Conservation (phyloP, 2,329 filamentous ascomycete genomes). For the Zymoseptoria brevis region DNA sequence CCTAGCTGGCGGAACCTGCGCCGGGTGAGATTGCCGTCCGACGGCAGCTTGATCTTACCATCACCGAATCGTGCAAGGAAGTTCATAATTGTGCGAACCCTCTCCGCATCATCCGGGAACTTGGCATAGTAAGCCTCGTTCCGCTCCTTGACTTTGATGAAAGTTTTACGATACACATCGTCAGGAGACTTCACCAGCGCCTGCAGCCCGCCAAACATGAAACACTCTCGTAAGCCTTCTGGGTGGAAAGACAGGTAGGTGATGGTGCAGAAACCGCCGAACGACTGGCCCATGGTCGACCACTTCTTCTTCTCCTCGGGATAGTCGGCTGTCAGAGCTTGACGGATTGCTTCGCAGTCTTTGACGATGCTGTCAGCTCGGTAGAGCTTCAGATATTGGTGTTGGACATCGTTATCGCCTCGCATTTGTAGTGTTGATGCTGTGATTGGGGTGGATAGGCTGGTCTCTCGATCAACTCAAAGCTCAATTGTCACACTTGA, state of each 20-base stretch:
- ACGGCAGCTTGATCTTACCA: constrained; percentile 58
- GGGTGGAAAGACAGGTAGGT: constrained; percentile 79
- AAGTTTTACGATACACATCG: constrained; percentile 66
- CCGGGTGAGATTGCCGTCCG: constrained; percentile 64
- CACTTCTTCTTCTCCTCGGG: constrained; percentile 66
- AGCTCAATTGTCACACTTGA: neutral
- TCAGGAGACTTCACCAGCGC: constrained; percentile 65
- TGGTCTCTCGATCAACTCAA: neutral
- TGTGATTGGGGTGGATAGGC: constrained; percentile 72
- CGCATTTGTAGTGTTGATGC: constrained; percentile 60
- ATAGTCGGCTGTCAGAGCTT: constrained; percentile 62
- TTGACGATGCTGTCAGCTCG: constrained; percentile 83
- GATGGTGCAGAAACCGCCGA: constrained; percentile 77
- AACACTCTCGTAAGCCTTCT: constrained; percentile 69
- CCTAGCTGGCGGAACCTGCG: constrained; percentile 70
- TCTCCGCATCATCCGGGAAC: constrained; percentile 68
- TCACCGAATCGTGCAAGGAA: constrained; percentile 52
- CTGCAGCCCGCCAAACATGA: constrained; percentile 75
- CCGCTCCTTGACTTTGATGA: constrained; percentile 58
- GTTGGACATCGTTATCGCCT: constrained; percentile 59
- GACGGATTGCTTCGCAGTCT: constrained; percentile 79
- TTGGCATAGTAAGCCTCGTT: constrained; percentile 77
- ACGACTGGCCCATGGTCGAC: constrained; percentile 84
- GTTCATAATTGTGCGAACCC: constrained; percentile 58
- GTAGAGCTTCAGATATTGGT: constrained; percentile 74